phyloP scores from a whole-genome alignment of 768 basidiomycete genomes.

The Phylloporus sp. region DNA sequence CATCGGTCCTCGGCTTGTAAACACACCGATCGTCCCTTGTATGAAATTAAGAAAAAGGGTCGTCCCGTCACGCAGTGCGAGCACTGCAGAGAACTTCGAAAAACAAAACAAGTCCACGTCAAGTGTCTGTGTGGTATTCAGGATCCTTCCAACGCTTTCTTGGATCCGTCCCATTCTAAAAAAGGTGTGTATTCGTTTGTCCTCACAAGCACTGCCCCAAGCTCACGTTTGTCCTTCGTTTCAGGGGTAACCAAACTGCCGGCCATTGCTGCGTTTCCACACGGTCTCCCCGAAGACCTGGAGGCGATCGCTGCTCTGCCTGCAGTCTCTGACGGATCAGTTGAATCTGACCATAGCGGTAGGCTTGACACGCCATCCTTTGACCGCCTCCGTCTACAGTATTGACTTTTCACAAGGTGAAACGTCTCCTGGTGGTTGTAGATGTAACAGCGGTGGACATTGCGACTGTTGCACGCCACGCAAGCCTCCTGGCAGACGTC shows the following conservation, averaged over 20 bases:
- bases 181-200: slow-evolving; percentile 52
- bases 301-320: slow-evolving; percentile 44
- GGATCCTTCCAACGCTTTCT: slow-evolving; percentile 28
- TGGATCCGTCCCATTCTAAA: slow-evolving; percentile 39
- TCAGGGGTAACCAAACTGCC: slow-evolving; percentile 57
- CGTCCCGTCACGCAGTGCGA: slow-evolving; percentile 55
- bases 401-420: slow-evolving; percentile 48
- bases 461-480: slow-evolving; percentile 61
- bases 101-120: slow-evolving; percentile 45
- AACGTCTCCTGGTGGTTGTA: slow-evolving; percentile 45
- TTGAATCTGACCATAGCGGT: slow-evolving; percentile 66
- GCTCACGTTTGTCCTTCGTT: slow-evolving; percentile 23
- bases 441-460: slow-evolving; percentile 38
- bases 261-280: slow-evolving; percentile 74
- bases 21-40: slow-evolving; percentile 84
- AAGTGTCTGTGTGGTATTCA: slow-evolving; percentile 41
- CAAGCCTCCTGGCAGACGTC: slow-evolving; percentile 37
- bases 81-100: slow-evolving; percentile 44
- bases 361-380: slow-evolving; percentile 50
- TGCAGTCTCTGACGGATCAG: slow-evolving; percentile 44
- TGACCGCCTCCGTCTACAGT: slow-evolving; percentile 34
- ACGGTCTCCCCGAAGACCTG: slow-evolving; percentile 69
- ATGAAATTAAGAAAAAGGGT: slow-evolving; percentile 71
- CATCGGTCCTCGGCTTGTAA: slow-evolving; percentile 88
- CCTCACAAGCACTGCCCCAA: neutral